Conservation (phyloP, 208 protist genomes). For the Trypanosoma lewisi region DNA sequence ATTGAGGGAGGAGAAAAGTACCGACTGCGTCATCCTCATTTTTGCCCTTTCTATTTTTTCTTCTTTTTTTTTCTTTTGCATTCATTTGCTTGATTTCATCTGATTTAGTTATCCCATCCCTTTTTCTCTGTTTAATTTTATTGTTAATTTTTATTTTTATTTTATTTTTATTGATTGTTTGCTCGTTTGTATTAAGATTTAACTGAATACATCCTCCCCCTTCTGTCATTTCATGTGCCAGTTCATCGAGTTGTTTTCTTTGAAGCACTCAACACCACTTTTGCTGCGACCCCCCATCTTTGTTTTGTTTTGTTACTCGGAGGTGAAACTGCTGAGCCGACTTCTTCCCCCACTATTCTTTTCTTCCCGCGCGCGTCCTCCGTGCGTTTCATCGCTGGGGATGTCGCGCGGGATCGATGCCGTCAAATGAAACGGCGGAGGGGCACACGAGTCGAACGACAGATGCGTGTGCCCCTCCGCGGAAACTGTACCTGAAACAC, state of each 20-base stretch:
- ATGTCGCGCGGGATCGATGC: not conserved
- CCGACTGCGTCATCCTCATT: too few species aligned
- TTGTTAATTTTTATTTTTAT: slow-evolving; percentile 6
- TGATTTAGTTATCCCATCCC: too few species aligned
- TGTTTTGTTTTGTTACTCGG: slow-evolving; percentile 23
- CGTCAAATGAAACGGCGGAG: not conserved
- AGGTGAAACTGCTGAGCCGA: slow-evolving; percentile 44
- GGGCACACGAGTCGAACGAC: not conserved
- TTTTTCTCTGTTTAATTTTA: slow-evolving; percentile 24
- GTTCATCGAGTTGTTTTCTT: slow-evolving; percentile 30
- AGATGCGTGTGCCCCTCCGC: not conserved
- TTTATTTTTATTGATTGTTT: slow-evolving; percentile 30
- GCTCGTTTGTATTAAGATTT: slow-evolving; percentile 10
- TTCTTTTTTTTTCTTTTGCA: slow-evolving; percentile 7
- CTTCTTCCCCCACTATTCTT: slow-evolving; percentile 68
- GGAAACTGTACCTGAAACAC: not conserved
- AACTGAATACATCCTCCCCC: slow-evolving; percentile 28
- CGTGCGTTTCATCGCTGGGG: not conserved
- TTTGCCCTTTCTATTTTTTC: slow-evolving; percentile 28
- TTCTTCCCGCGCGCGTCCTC: slow-evolving; percentile 8
- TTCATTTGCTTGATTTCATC: too few species aligned
- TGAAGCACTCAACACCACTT: slow-evolving; percentile 65
- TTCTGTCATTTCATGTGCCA: slow-evolving; percentile 35
- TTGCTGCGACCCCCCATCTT: slow-evolving; percentile 35
- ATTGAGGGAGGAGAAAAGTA: not conserved